phyloP scores from a whole-genome alignment of 2,329 filamentous ascomycete species.

The Septoria petroselini region DNA sequence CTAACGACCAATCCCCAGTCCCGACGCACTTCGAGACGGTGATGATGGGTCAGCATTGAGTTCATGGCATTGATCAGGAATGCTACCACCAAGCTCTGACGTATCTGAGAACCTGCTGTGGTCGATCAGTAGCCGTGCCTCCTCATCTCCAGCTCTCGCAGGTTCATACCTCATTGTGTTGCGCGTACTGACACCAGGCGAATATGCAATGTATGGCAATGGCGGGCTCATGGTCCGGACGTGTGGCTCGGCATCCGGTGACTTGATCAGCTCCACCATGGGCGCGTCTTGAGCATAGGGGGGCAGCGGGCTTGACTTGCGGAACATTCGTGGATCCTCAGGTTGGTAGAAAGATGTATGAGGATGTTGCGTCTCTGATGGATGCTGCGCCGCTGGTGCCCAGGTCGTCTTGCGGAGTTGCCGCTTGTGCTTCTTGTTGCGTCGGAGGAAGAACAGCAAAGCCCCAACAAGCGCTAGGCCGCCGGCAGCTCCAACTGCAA shows the following conservation, averaged over 20 bases:
- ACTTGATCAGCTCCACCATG: not conserved
- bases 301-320: conserved; percentile 5
- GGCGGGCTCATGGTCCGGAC: not conserved
- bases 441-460: conserved; percentile 15
- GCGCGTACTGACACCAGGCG: not conserved
- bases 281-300: not conserved
- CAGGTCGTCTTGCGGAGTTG: not conserved
- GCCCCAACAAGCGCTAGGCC: conserved; percentile 36
- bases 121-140: not conserved
- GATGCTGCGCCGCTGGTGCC: not conserved
- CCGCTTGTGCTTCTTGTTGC: conserved; percentile 8
- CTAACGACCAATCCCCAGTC: not conserved
- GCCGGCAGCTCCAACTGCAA: conserved; percentile 63
- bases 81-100: conserved; percentile 8
- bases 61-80: conserved; percentile 1
- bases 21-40: not conserved
- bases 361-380: not conserved
- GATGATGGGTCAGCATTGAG: conserved; percentile 4
- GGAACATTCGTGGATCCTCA: conserved; percentile 1
- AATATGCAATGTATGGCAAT: not conserved
- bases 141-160: not conserved
- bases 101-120: conserved; percentile 6
- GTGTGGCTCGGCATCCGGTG: not conserved
- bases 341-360: not conserved
- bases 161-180: not conserved